Evolutionary conservation across 2,329 filamentous ascomycete genomes (phyloP).

Genomic region (Sporothrix protearum): DNA sequence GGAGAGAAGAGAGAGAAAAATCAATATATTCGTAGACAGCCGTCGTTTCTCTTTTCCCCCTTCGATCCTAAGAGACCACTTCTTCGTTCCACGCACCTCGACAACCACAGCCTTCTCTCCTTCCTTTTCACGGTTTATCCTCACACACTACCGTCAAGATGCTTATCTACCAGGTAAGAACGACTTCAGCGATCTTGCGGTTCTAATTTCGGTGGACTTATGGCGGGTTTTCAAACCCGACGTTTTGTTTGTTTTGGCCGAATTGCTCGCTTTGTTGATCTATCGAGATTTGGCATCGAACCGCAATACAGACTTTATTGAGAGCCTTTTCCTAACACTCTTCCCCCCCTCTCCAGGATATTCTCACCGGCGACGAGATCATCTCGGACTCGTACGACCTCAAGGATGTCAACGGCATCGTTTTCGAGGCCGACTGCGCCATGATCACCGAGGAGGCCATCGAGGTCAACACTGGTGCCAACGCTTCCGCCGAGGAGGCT

Average conservation of each 20-base stretch:
- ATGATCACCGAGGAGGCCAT: constrained; percentile 80
- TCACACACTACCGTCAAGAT: constrained; percentile 53
- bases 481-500: constrained; percentile 90
- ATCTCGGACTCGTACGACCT: constrained; percentile 91
- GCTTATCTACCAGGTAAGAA: constrained; percentile 67
- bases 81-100: neutral
- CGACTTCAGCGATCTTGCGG: neutral
- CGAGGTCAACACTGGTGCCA: constrained; percentile 81
- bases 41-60: constrained; percentile 26
- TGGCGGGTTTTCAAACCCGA: neutral
- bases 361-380: constrained; percentile 87
- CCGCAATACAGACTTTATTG: neutral
- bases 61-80: neutral
- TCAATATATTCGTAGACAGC: constrained; percentile 12
- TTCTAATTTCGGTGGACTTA: neutral
- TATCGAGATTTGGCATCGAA: neutral
- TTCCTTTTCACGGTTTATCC: constrained; percentile 3
- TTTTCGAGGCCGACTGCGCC: constrained; percentile 87
- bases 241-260: neutral
- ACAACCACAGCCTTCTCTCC: neutral
- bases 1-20: neutral
- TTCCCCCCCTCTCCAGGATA: constrained; percentile 60
- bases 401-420: constrained; percentile 72
- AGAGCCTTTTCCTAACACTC: neutral
- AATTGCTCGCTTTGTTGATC: neutral